Base-by-base conservation (phyloP, 2,329 filamentous ascomycete species). In the Cytospora mali region DNA sequence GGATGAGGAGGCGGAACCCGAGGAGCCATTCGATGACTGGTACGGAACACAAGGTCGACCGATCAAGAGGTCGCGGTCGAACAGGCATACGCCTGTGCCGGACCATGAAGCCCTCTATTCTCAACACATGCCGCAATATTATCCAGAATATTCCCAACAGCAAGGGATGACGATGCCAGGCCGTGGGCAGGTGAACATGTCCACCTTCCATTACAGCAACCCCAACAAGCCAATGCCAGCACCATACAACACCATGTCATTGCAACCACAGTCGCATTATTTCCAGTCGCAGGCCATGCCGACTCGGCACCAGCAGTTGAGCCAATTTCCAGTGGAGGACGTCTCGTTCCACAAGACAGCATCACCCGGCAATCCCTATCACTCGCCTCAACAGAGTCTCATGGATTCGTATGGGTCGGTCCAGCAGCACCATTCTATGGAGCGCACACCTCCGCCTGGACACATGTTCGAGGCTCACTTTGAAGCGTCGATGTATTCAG, bases 1-100 rank as follows among this genome's bases (percentile, higher is more conserved):
- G 5, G 75, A 76, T 51, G 75, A 78, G 29, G 74, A 76, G 33
- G 75, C 74, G 16, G 79, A 77, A 31, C 73, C 76, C 6, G 80
- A 78, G 14, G 80, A 81, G 39, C 72, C 80, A 55, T 62, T 63
- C 18, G 80, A 80, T n/a, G 77, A 78, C 31, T 79, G 75, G 54
- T 76, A 81, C 50, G 80, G 79, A 74, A 72, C 74, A 18, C 67
- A 67, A 13, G 73, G 70, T 58, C 70, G 67, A 25, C 68, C 69
- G 35, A 69, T 67, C 52, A 73, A 72, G 7, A 72, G 71, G 29
- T 71, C 68, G 59, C 69, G 70, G 18, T 71, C 73, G 28, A 68
- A 70, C 52, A 71, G 69, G 29, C 66, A 68, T 46, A 74, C 72
- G n/a, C 71, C 71, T 25, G 66, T 68, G 61, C 66, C 70, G 23